Evolutionary conservation across 1,284 basidiomycete species (phyloP).

Genomic region (Malassezia dermatis): DNA sequence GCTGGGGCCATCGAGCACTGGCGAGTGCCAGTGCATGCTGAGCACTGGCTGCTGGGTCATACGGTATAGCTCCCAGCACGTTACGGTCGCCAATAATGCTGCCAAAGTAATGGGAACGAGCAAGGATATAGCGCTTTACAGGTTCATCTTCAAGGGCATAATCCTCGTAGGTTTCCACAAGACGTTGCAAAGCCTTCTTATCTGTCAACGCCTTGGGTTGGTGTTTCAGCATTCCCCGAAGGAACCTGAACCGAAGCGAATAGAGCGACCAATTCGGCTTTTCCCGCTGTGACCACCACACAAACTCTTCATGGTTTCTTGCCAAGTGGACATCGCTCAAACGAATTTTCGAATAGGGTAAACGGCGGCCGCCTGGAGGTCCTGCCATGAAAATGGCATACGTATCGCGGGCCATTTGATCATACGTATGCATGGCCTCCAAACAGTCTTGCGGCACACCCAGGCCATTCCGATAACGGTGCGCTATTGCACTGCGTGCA

Average conservation of each 20-base stretch:
- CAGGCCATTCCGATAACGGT: conserved; percentile 90
- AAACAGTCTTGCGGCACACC: conserved; percentile 60
- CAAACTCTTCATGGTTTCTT: conserved; percentile 52
- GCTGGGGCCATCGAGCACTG: conserved; percentile 36
- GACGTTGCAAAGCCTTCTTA: conserved; percentile 56
- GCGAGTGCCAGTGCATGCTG: conserved; percentile 27
- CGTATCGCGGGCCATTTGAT: conserved; percentile 41
- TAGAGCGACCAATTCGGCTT: neutral
- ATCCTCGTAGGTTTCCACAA: conserved; percentile 57
- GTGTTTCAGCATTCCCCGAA: conserved; percentile 4
- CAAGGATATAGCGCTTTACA: conserved; percentile 26
- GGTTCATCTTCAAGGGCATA: conserved; percentile 30
- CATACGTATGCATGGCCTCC: conserved; percentile 32
- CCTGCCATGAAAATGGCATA: conserved; percentile 67
- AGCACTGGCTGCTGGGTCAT: conserved; percentile 30
- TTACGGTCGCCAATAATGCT: conserved; percentile 37
- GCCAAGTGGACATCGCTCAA: conserved; percentile 70
- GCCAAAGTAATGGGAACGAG: conserved; percentile 38
- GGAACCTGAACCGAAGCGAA: neutral
- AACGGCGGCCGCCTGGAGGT: conserved; percentile 76
- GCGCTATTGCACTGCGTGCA: conserved; percentile 84
- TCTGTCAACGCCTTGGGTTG: conserved; percentile 25
- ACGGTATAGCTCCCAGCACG: conserved; percentile 30
- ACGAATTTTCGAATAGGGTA: conserved; percentile 70
- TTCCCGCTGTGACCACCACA: neutral